Evolutionary conservation across 768 basidiomycete species (phyloP).

Genomic region (Lentinula edodes): DNA sequence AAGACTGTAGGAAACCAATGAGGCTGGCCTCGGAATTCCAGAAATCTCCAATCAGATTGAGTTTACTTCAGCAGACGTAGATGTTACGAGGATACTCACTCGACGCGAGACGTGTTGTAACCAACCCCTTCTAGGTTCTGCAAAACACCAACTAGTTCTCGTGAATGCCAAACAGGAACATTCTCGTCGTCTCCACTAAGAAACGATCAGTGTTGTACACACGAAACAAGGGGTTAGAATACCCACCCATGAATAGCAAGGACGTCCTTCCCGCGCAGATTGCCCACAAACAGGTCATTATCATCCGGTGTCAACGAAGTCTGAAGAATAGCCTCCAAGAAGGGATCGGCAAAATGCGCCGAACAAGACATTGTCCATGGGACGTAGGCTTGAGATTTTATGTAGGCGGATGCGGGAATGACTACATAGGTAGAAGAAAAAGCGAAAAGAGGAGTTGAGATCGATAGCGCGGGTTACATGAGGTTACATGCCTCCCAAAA

Average conservation of each 20-base stretch:
- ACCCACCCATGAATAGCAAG: conserved; percentile 76
- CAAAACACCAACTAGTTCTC: conserved; percentile 57
- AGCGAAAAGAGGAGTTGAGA: neutral
- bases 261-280: conserved; percentile 63
- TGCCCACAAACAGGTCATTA: conserved; percentile 81
- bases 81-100: neutral
- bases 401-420: conserved; percentile 75
- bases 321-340: conserved; percentile 65
- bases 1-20: conserved; percentile 73
- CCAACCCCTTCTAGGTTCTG: conserved; percentile 24
- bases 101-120: neutral
- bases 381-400: conserved; percentile 85
- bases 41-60: conserved; percentile 34
- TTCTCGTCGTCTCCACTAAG: conserved; percentile 74
- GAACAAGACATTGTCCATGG: conserved; percentile 66
- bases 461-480: neutral
- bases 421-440: conserved; percentile 29
- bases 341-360: conserved; percentile 75
- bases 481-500: conserved; percentile 46
- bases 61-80: neutral
- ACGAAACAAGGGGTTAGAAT: neutral
- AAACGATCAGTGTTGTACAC: neutral
- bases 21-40: conserved; percentile 54
- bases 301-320: conserved; percentile 77
- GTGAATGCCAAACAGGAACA: conserved; percentile 82